These are phyloP conservation scores for Periglandula ipomoeae DNA, from an alignment of 2,329 filamentous ascomycete genomes.

Conservation along the genomic window DNA sequence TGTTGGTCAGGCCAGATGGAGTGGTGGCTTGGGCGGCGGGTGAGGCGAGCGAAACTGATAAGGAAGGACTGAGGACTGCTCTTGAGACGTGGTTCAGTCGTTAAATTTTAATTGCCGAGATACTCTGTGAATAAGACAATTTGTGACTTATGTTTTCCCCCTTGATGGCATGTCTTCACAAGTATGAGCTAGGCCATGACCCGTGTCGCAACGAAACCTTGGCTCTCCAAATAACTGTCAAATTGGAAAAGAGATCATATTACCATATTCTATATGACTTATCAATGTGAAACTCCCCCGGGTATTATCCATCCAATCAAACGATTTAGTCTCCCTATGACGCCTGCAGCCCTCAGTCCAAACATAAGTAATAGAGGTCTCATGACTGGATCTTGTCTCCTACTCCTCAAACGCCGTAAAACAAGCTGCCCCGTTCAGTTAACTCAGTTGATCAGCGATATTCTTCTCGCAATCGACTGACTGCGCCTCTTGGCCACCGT, in stretches of 20 bases:
- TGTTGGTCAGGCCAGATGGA: not conserved
- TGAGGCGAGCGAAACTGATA: no score
- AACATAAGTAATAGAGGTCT: not conserved
- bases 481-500: conserved; percentile 37
- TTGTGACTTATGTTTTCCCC: no score
- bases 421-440: not conserved
- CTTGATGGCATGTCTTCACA: no score
- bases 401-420: not conserved
- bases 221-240: no score
- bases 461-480: conserved; percentile 22
- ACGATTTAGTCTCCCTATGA: not conserved
- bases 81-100: no score
- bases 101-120: no score
- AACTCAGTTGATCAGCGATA: not conserved
- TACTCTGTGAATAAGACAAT: no score
- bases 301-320: not conserved
- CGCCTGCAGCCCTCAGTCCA: not conserved
- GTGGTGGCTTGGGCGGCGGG: conserved; percentile 2
- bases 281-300: not conserved
- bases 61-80: no score
- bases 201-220: no score
- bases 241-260: no score
- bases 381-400: not conserved
- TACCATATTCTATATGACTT: no score
- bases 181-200: no score